Base-by-base conservation (phyloP, 257 asterid genomes). In the Fraxinus americana region DNA sequence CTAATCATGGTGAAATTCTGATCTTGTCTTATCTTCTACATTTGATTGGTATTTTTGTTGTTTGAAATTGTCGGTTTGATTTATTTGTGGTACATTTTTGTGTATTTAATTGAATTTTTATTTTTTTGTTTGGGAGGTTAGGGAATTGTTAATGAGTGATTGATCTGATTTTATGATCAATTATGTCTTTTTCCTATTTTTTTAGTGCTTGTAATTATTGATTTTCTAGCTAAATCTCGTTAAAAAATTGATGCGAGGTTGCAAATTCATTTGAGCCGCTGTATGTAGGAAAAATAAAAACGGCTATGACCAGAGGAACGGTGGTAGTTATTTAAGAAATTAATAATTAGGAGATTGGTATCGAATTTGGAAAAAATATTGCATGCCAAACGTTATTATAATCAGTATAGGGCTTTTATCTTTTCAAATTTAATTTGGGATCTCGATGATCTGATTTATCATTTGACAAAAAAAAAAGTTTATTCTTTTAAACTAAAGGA, bases 1-100 rank as follows among this genome's bases (percentile, higher is more conserved):
- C 8, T 72, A 23, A 80, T 27, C 71, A 90, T 90, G 95, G 92
- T 90, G 82, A 71, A 36, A 14, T 38, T 32, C 63, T 21, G 34
- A 9, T 75, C n/a, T 13, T 17, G 0, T 21, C 14, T 3, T 16
- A 2, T 66, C 1, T 11, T 50, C 57, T 16, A 1, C 1, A 16
- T n/a, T 29, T 63, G 5, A 21, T 57, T 54, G 4, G 17, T 35
- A 5, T 50, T 32, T 19, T 36, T 73, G 27, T 34, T 34, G 36
- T 34, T 41, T 75, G 4, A 63, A 63, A 63, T 79, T 73, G 2
- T 61, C 72, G 23, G 61, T 10, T 72, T 43, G 35, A 43, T 23
- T 67, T 72, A 50, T 59, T 45, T 21, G 2, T 23, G 7, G 30
- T 61, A 61, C 32, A 25, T 21, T 61, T 61, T 61, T 63, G 5